Evolutionary conservation across 139 green algal genomes (phyloP).

Genomic region (Tetraselmis striata): DNA sequence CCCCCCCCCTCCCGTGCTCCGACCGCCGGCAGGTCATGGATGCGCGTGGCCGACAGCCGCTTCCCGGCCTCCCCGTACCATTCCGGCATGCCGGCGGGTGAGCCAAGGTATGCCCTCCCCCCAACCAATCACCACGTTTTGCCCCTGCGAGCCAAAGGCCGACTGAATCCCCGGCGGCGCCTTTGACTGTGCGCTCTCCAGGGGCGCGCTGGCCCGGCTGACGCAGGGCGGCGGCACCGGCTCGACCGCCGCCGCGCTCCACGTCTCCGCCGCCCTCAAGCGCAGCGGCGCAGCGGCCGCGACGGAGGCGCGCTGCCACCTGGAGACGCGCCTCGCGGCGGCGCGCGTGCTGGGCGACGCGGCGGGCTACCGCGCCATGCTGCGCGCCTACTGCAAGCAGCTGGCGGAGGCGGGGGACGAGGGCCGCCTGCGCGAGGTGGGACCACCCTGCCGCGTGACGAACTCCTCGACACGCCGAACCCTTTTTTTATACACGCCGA

Average conservation of each 20-base stretch:
- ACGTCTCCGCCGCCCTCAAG: neutral
- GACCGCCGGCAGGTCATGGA: neutral
- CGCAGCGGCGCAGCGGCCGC: no score
- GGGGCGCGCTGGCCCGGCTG: neutral
- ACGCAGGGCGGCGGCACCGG: neutral
- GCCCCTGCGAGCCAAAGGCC: neutral
- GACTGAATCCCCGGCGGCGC: neutral
- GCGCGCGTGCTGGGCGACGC: neutral
- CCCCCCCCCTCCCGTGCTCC: no score
- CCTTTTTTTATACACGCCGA: no score
- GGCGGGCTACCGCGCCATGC: neutral
- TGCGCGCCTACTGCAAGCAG: neutral
- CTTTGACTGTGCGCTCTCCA: neutral
- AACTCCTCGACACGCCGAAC: no score
- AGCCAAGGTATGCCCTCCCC: neutral
- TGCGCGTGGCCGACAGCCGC: neutral
- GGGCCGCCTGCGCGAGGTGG: neutral
- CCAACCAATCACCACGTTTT: neutral
- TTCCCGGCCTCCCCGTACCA: neutral
- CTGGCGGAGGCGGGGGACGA: neutral
- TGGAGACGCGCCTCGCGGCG: neutral
- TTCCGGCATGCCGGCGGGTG: neutral
- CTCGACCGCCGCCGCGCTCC: no score
- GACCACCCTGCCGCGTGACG: no score
- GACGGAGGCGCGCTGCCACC: neutral